These are phyloP conservation scores for Gossypium anomalum DNA, from an alignment of 345 rosid species.

Conservation along the genomic window DNA sequence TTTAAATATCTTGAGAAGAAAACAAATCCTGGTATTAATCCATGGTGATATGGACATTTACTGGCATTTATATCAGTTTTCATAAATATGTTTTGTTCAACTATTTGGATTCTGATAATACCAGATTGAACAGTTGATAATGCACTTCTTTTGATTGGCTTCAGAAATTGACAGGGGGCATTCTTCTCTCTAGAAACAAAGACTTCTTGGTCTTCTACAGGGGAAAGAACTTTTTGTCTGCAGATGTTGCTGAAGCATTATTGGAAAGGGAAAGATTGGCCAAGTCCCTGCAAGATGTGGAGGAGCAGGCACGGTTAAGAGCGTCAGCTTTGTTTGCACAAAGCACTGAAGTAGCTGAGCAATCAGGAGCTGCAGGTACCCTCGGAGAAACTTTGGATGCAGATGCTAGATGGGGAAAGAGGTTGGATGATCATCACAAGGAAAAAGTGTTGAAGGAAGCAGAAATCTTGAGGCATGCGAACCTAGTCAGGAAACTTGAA, in stretches of 20 bases:
- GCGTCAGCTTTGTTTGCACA: slow-evolving; percentile 55
- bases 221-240: slow-evolving; percentile 79
- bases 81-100: background rate
- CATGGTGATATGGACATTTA: slow-evolving; percentile 5
- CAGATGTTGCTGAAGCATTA: slow-evolving; percentile 69
- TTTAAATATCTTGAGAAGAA: background rate
- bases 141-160: slow-evolving; percentile 26
- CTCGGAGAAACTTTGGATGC: slow-evolving; percentile 89
- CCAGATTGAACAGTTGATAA: slow-evolving; percentile 14
- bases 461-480: slow-evolving; percentile 59
- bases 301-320: slow-evolving; percentile 78
- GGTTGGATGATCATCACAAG: slow-evolving; percentile 46
- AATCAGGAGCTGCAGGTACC: slow-evolving; percentile 64
- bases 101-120: background rate
- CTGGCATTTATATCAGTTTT: background rate
- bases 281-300: slow-evolving; percentile 62
- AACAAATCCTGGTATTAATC: background rate
- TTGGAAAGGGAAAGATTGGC: slow-evolving; percentile 75
- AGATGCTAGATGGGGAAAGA: slow-evolving; percentile 69
- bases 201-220: slow-evolving; percentile 92
- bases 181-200: slow-evolving; percentile 79
- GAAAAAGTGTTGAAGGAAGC: slow-evolving; percentile 61
- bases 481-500: slow-evolving; percentile 66
- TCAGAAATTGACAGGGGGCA: slow-evolving; percentile 89
- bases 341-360: slow-evolving; percentile 30